Base-by-base conservation (phyloP, 1,284 basidiomycete species). In the Austroboletus niveus region DNA sequence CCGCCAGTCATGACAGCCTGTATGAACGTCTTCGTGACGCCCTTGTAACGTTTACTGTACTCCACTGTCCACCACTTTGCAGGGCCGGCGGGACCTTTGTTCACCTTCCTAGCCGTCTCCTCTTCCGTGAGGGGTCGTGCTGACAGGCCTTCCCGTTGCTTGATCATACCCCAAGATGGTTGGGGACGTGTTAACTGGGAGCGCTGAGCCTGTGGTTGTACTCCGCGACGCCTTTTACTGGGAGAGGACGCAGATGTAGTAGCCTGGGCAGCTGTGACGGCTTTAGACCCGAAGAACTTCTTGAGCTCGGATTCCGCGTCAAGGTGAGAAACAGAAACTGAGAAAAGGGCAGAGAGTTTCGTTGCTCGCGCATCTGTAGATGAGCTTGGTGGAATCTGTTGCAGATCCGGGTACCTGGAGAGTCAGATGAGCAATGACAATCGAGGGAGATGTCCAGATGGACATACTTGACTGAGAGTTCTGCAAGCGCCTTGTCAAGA, bases 241-340 rank as follows among this genome's bases (percentile, higher is more conserved):
- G 66, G 59, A 1, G 71, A 64, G 5, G 72, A 36, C 8, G 69
- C 51, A 1, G 69, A 55, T 2, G 59, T 61, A 1, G 69, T 49
- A 2, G 75, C 63, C 53, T 79, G 79, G 12, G 76, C 76, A 1
- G 81, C 77, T 54, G 82, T 74, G 14, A 96, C 81, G 48, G 96
- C 92, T 65, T 87, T 90, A 8, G 90, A 81, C 2, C 94, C 94
- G 62, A 98, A 98, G 78, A 97, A 95, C 56, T 84, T 87, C 51
- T 89, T 85, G 69, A 97, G 81, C 68, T 98, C 94, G 0, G 86
- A 85, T 52, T 95, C 92, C 10, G 85, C 79, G 55, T 97, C 93
- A 15, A 97, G 82, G 60, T 92, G 80, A 48, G 85, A 76, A 1
- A 87, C 72, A 1, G 90, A 92, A 5, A 94, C 84, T 0, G 86